Evolutionary conservation across 2,329 filamentous ascomycete genomes (phyloP), one percentile per base, ranked within the genome.

Genomic region (Epichloe aotearoae): DNA sequence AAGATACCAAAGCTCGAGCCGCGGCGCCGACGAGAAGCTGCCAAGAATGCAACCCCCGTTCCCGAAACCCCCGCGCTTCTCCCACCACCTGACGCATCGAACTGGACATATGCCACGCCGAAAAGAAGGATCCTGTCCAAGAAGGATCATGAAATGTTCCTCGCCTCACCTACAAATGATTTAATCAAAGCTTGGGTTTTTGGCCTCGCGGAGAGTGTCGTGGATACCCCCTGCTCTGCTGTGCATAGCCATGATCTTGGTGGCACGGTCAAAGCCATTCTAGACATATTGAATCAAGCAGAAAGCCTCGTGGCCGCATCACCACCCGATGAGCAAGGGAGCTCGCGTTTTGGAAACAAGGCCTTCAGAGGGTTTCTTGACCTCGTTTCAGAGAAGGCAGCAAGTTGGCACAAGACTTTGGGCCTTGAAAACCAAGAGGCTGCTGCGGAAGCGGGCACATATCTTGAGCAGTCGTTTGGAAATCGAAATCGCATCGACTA

Each of bases 301-400:
- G 82, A 88, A 49, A 66, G 71, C 5, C 73, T 91, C 1, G 75
- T 95, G 5, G 69, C 74, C 14, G 70, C 76, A 48, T 83, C 84
- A 49, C 93, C 93, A 1, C 84, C 93, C 0, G 77, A 91, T 57
- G 89, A 97, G 56, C 86, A 90, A 45, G 84, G 82, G 33, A 89
- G 89, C 44, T 95, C 89, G 8, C 79, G 93, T 26, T 98, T 98
- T 65, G 94, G 93, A 45, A 98, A 98, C 69, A 90, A 89, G 58
- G 81, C 86, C 2, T 98, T 98, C 69, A 81, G 88, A 47, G 76
- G 79, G 52, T 90, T 94, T 61, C 76, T 96, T 51, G 86, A 88
- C 64, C 77, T 79, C 44, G 70, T 86, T 17, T 76, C 75, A 57
- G 74, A 75, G 20, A 75, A 74, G 55, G 72, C 74, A 49, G 57